A percentile compares a stretch with the other conserved stretches of the same genome.
Conservation (phyloP, 148 eudicot species). For the Silene conica region DNA sequence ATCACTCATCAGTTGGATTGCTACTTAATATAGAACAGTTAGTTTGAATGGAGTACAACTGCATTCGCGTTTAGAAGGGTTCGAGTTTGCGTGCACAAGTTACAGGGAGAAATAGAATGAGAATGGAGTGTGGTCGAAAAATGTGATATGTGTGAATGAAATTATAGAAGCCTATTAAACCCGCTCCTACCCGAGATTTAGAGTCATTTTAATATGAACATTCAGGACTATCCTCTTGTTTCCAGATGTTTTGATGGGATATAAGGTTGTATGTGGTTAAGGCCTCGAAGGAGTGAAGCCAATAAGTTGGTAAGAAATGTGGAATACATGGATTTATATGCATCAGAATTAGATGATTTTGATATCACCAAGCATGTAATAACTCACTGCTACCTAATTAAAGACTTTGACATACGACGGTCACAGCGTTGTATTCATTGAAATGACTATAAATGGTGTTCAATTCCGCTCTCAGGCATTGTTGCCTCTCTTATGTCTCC, state of each 20-base stretch:
- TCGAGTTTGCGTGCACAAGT: too few species aligned
- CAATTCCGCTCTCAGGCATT: not conserved
- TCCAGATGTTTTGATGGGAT: not conserved
- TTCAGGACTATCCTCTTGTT: not conserved
- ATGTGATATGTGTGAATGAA: constrained; percentile 1
- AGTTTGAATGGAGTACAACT: not conserved
- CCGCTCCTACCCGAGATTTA: too few species aligned
- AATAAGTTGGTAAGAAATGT: constrained; percentile 37
- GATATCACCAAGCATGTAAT: constrained; percentile 24
- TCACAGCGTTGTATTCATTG: constrained; percentile 5
- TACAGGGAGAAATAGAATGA: not conserved
- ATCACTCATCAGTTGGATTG: too few species aligned
- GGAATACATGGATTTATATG: constrained; percentile 23
- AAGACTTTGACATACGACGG: not conserved
- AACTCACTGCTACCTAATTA: constrained; percentile 30
- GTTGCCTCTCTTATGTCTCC: not conserved
- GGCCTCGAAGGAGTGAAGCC: constrained; percentile 10
- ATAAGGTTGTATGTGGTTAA: constrained; percentile 14
- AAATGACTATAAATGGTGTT: constrained; percentile 18
- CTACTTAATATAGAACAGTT: not conserved
- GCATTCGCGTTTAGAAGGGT: too few species aligned
- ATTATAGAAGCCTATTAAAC: too few species aligned
- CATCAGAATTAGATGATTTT: constrained; percentile 29
- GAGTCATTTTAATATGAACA: not conserved
- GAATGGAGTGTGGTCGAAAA: constrained; percentile 6